Evolutionary conservation across 2,329 filamentous ascomycete species (phyloP), one percentile per base, ranked within the genome.

Genomic region (Phialocephala sp.): DNA sequence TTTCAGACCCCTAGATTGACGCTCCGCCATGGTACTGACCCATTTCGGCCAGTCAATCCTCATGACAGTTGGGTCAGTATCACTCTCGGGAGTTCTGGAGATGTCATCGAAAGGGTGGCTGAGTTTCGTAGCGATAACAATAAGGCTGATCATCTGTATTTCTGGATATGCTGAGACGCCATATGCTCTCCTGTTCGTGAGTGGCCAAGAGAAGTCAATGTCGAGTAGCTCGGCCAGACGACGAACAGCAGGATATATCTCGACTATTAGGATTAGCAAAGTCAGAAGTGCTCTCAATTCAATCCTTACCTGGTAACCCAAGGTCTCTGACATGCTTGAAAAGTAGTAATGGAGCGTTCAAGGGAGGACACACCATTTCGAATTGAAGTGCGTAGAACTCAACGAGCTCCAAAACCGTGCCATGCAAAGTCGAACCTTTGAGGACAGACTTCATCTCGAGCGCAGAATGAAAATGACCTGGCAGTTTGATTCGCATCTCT

Each of bases 71-170:
- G 88, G 84, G 65, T 92, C 89, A 11, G 80, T 79, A 15, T 79
- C 69, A 20, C 80, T 82, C 41, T 74, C 77, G 8, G 83, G 84
- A 70, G 82, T 80, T 50, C 89, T 81, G 60, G 81, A 76, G 14
- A 83, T 73, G 24, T 81, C 80, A 72, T 92, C 87, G 54, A 97
- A 87, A 0, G 94, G 92, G 72, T 92, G 93, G 22, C 91, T 82
- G 2, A 97, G 77, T 72, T 97, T 97, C 3, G 90, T 88, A 4
- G 91, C 87, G 15, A 97, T 83, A 2, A 97, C 81, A 3, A 97
- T 77, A 3, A 92, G 80, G 4, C 89, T 83, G 63, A 93, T 82
- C 0, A 97, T 79, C 52, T 91, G 85, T 6, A 91, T 81, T 73
- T 98, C 95, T 0, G 95, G 93, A 68, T 90, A 85, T 59, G 87